Conservation (phyloP, 164 flowering plant species). For the Macadamia tetraphylla region DNA sequence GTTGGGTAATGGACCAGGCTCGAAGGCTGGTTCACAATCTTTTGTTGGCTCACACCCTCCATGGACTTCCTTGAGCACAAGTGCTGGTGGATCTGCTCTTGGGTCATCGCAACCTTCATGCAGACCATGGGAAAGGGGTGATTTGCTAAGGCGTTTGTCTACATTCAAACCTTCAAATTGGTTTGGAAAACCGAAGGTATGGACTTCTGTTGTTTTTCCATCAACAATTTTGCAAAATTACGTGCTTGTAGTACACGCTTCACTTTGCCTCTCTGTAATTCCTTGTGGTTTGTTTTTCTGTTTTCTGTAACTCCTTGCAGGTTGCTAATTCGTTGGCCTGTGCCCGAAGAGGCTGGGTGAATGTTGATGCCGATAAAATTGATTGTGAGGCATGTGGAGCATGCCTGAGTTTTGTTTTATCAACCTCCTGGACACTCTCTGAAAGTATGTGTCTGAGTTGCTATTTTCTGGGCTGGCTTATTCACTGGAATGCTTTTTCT, state of each 20-base stretch:
- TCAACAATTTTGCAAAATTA: not conserved
- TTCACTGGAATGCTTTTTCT: too few species aligned
- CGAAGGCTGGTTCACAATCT: slow-evolving; percentile 70
- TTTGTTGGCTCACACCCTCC: slow-evolving; percentile 61
- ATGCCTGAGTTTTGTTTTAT: slow-evolving; percentile 38
- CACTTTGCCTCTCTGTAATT: not conserved
- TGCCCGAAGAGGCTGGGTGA: slow-evolving; percentile 95
- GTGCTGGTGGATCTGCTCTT: slow-evolving; percentile 74
- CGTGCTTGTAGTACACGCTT: not conserved
- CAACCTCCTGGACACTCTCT: slow-evolving; percentile 39
- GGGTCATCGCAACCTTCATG: slow-evolving; percentile 78
- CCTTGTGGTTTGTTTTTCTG: not conserved
- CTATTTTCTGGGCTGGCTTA: too few species aligned
- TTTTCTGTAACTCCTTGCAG: slow-evolving; percentile 34
- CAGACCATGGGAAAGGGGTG: slow-evolving; percentile 98
- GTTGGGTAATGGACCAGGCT: slow-evolving; percentile 64
- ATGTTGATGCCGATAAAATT: slow-evolving; percentile 64
- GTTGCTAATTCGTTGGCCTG: slow-evolving; percentile 78
- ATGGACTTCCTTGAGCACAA: slow-evolving; percentile 65
- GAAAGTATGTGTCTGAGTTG: slow-evolving; percentile 35
- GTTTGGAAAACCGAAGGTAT: slow-evolving; percentile 94
- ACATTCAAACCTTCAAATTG: slow-evolving; percentile 86
- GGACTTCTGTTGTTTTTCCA: slow-evolving; percentile 6
- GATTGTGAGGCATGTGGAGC: slow-evolving; percentile 84
- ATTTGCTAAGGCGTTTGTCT: slow-evolving; percentile 82